These are phyloP conservation scores for Golubevia sp. DNA, from an alignment of 1,284 basidiomycete species.

Conservation along the genomic window DNA sequence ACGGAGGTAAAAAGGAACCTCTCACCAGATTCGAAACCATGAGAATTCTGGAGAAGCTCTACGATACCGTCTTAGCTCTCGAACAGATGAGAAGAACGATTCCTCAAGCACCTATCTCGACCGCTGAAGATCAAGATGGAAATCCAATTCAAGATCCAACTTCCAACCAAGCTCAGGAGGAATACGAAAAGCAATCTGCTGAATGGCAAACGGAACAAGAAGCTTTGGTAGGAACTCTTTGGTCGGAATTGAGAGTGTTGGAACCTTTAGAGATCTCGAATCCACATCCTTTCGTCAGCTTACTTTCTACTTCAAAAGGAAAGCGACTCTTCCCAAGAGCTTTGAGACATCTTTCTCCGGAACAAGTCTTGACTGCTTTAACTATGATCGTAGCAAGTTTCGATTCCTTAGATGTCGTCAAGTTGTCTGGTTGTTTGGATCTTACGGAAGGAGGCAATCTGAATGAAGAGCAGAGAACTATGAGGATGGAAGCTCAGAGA, in stretches of 20 bases:
- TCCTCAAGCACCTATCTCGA: constrained; percentile 14
- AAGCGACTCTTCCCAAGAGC: constrained; percentile 89
- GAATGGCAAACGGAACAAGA: constrained; percentile 29
- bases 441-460: not conserved
- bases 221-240: constrained; percentile 31
- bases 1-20: constrained; percentile 20
- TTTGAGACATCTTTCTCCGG: constrained; percentile 78
- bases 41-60: constrained; percentile 49
- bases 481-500: constrained; percentile 29
- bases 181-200: constrained; percentile 4
- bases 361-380: constrained; percentile 82
- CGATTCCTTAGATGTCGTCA: constrained; percentile 75
- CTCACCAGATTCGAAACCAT: constrained; percentile 43
- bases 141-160: constrained; percentile 9
- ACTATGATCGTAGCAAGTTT: constrained; percentile 94
- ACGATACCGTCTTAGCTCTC: constrained; percentile 41
- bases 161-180: constrained; percentile 13
- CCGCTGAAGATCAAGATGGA: constrained; percentile 66
- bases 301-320: constrained; percentile 86
- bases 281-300: constrained; percentile 94
- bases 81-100: constrained; percentile 52
- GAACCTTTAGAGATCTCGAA: constrained; percentile 65
- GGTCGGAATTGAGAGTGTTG: constrained; percentile 52
- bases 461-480: not conserved
- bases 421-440: not conserved